Base-by-base conservation (phyloP, 225 moss, liverwort and hornwort genomes). In the Rhytidiadelphus loreus region DNA sequence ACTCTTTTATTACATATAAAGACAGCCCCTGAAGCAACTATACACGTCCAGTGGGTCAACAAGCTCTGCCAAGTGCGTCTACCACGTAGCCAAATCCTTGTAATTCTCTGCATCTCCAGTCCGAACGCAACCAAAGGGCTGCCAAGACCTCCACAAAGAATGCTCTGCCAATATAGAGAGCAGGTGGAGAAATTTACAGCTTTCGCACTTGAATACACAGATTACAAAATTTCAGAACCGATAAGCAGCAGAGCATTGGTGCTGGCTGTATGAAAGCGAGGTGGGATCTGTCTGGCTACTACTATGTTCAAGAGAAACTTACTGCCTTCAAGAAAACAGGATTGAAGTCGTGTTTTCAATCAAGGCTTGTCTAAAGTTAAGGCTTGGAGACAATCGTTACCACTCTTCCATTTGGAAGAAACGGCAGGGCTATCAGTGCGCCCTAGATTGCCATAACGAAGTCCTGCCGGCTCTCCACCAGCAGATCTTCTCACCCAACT, bases 1-100 rank as follows among this genome's bases (percentile, higher is more conserved):
- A 59, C 74, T 85, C 81, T 80, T 73, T 85, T 85, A 88, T 88
- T 85, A 85, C 81, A 90, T 81, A 88, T 43, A 85, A 76, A 41
- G 59, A 74, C 88, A 90, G 48, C 25, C 81, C 72, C 73, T 64
- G 56, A 84, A 65, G 66, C 65, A 74, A 78, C 74, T 85, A 48
- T 80, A 87, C 87, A 87, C 35, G 56, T 73, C 60, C 55, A 85
- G 62, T 60, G 52, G n/a, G 83, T 75, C 75, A 57, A 86, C 86
- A 75, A 75, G 81, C n/a, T 71, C 80, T 61, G 70, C 78, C 69
- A 81, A 52, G 55, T 62, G 76, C 33, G 77, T 65, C 78, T 83
- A 59, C 82, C 29, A 21, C 37, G 29, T 53, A 80, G 64, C 59
- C 64, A 80, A 72, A 71, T 76, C 82, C 35, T 53, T 82, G 46